Evolutionary conservation across 176 grass and related monocot genomes (phyloP), one percentile per base, ranked within the genome.

Genomic region (Saccharum spontaneum): DNA sequence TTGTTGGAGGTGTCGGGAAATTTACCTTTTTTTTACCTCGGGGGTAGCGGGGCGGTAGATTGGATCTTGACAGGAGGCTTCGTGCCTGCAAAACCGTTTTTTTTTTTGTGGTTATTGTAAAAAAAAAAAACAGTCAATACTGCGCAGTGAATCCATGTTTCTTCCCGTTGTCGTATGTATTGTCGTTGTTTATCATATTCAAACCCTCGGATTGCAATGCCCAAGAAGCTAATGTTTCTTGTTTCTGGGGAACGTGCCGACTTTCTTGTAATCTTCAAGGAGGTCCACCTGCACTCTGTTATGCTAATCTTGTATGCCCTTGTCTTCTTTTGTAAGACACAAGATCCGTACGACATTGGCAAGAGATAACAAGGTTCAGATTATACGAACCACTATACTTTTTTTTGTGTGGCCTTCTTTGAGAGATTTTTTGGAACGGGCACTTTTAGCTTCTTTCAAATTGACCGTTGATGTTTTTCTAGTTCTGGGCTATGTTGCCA

Each of bases 101-200:
- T 24, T 34, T 38, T 17, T 36, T 38, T 17, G 20, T 12, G 28
- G 57, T 8, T 38, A 3, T 38, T 38, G 0, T 10, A 22, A 20
- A 61, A 23, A 11, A n/a, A 22, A 20, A 61, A 23, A 11, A 10
- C 23, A 8, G 2, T 72, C 23, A 45, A 4, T 50, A 48, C 24
- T 49, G 6, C 23, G 24, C 12, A 46, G 28, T 59, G 13, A 69
- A 59, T 80, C 16, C 8, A 37, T 7, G 8, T 50, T 75, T 52
- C n/a, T 38, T 30, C 0, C 59, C 8, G 46, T 48, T 85, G 82
- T 31, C 46, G 28, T 46, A 61, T 49, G n/a, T 1, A 38, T n/a
- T 2, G 61, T 69, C 71, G 68, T 89, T 49, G 48, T 74, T 76
- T 82, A 62, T 77, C 8, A 9, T 34, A 20, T 69, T 76, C 77